phyloP scores from a whole-genome alignment of 257 asterid species.

The Solanum dulcamara region DNA sequence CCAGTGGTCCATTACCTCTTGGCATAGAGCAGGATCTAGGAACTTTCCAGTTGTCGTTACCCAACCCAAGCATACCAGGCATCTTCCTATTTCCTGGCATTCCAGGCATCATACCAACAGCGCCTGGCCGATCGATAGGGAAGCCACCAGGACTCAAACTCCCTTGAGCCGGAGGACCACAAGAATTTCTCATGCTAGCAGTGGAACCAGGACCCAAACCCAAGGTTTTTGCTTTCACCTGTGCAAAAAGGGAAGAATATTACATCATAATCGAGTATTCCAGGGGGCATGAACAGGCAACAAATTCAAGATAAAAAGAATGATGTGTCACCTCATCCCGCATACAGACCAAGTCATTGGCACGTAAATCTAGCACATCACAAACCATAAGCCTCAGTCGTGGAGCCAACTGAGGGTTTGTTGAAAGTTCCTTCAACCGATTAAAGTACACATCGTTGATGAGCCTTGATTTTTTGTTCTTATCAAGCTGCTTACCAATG shows the following conservation, averaged over 20 bases:
- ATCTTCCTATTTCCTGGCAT: constrained; percentile 84
- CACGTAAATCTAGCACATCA: constrained; percentile 68
- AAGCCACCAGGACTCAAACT: constrained; percentile 43
- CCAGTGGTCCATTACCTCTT: constrained; percentile 45
- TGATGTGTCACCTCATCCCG: constrained; percentile 62
- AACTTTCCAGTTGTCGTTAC: constrained; percentile 68
- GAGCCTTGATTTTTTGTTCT: constrained; percentile 52
- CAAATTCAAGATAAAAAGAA: background rate
- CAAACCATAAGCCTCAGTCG: constrained; percentile 80
- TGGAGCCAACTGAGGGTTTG: constrained; percentile 63
- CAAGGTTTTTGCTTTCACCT: constrained; percentile 82
- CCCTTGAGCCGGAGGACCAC: constrained; percentile 49
- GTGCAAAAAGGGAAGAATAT: constrained; percentile 1
- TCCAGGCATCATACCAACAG: constrained; percentile 96
- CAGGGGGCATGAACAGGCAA: background rate
- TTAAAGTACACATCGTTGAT: constrained; percentile 58
- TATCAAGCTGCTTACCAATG: constrained; percentile 83
- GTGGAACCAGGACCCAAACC: constrained; percentile 92
- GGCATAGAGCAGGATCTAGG: constrained; percentile 61
- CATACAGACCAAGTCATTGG: constrained; percentile 70
- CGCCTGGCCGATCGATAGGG: constrained; percentile 64
- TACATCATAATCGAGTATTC: background rate
- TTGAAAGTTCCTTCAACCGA: constrained; percentile 57
- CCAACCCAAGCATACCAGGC: constrained; percentile 72
- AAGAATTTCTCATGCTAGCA: constrained; percentile 62